Evolutionary conservation across 2,329 filamentous ascomycete genomes (phyloP).

Genomic region (Zymoseptoria ardabiliae): DNA sequence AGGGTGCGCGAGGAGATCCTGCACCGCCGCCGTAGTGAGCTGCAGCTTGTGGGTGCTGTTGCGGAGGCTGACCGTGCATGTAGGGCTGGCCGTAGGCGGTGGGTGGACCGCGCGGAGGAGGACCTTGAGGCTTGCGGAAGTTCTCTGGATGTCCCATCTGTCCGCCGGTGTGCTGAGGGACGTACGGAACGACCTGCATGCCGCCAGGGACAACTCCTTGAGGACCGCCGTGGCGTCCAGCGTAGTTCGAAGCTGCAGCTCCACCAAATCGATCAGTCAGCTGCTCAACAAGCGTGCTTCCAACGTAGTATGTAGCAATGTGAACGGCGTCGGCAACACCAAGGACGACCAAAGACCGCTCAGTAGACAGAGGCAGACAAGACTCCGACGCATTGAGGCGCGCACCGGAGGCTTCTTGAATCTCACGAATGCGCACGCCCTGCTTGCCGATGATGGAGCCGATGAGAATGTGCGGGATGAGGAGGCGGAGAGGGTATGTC

Average conservation of each 20-base stretch:
- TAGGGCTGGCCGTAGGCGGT: constrained; percentile 54
- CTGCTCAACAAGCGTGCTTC: constrained; percentile 95
- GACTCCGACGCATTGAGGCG: constrained; percentile 94
- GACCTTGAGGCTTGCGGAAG: constrained; percentile 64
- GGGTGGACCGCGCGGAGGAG: constrained; percentile 61
- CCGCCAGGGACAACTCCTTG: constrained; percentile 91
- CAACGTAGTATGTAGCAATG: constrained; percentile 98
- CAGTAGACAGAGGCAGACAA: constrained; percentile 86
- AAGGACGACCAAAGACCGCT: constrained; percentile 95
- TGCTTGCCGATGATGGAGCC: constrained; percentile 98
- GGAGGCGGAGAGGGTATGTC: constrained; percentile 89
- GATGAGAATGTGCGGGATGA: constrained; percentile 94
- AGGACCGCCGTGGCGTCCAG: constrained; percentile 85
- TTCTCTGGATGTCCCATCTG: constrained; percentile 88
- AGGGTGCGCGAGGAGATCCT: constrained; percentile 62
- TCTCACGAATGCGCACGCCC: constrained; percentile 91
- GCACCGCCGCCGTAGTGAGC: constrained; percentile 70
- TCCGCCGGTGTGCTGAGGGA: constrained; percentile 83
- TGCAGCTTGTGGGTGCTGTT: constrained; percentile 48
- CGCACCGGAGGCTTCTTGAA: constrained; percentile 94
- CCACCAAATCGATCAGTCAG: constrained; percentile 94
- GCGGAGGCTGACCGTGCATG: constrained; percentile 53
- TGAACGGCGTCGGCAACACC: constrained; percentile 97
- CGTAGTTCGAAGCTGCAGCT: constrained; percentile 93
- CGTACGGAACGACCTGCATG: constrained; percentile 98